phyloP scores from a whole-genome alignment of 2,329 filamentous ascomycete species.

The Lasiodiplodia citricola region DNA sequence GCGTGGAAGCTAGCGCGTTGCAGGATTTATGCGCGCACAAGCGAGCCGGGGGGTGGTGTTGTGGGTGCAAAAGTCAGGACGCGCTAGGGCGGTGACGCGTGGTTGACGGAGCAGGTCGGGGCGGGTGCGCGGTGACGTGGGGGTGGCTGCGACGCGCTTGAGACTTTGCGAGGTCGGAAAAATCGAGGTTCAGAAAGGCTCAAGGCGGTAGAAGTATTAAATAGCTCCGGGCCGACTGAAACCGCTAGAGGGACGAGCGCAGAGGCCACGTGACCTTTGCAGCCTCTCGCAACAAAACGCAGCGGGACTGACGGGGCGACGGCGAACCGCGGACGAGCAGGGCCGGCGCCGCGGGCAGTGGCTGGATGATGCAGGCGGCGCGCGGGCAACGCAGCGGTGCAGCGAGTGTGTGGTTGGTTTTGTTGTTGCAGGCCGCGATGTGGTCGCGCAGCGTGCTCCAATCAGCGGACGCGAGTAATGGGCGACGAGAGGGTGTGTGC shows the following conservation, averaged over 20 bases:
- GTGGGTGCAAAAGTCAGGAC: constrained; percentile 21
- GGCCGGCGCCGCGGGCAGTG: not conserved
- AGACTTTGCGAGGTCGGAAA: constrained; percentile 27
- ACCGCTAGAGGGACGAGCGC: constrained; percentile 21
- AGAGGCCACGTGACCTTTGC: constrained; percentile 16
- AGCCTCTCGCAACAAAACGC: not conserved
- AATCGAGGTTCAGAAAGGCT: constrained; percentile 27
- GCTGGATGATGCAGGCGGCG: not conserved
- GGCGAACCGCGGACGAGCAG: constrained; percentile 17
- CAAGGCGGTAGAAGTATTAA: constrained; percentile 25
- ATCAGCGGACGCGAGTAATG: constrained; percentile 23
- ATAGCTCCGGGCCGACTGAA: constrained; percentile 27
- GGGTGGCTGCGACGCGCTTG: constrained; percentile 25
- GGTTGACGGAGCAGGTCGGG: constrained; percentile 19
- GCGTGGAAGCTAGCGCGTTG: constrained; percentile 13
- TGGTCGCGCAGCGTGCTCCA: constrained; percentile 11
- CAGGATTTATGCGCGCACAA: constrained; percentile 22
- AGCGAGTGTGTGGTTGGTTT: not conserved
- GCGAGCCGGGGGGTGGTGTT: constrained; percentile 23
- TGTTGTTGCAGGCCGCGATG: not conserved
- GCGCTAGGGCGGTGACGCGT: constrained; percentile 26
- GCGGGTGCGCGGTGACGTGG: constrained; percentile 25
- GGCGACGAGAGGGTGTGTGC: constrained; percentile 22
- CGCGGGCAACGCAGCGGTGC: constrained; percentile 6
- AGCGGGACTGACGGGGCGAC: not conserved